Conservation (phyloP, 1,284 basidiomycete species). For the Austropuccinia psidii region DNA sequence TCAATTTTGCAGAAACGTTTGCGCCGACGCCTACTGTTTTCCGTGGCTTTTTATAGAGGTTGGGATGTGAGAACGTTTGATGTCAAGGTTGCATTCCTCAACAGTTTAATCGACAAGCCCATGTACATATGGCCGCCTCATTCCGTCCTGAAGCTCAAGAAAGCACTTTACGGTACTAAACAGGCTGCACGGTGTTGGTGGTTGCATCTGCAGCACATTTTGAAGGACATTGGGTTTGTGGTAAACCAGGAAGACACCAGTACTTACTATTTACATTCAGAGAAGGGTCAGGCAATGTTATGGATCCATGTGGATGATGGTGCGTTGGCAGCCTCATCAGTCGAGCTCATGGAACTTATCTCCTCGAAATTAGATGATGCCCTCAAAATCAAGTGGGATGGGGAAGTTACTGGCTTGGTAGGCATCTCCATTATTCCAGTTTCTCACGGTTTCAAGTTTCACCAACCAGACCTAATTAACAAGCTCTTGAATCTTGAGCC, state of each 20-base stretch:
- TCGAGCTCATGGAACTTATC: not conserved
- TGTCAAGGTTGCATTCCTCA: not conserved
- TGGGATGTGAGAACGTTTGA: not conserved
- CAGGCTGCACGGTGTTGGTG: not conserved
- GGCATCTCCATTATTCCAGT: not conserved
- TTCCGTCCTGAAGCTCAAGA: not conserved
- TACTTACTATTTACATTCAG: not conserved
- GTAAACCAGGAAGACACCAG: not conserved
- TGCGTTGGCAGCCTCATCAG: not conserved
- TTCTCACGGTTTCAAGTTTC: not conserved
- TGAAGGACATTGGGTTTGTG: not conserved
- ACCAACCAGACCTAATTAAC: not conserved
- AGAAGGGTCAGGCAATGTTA: not conserved
- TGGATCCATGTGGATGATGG: slow-evolving; percentile 26
- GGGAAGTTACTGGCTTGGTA: not conserved
- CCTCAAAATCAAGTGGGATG: slow-evolving; percentile 2
- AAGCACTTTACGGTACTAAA: slow-evolving; percentile 3
- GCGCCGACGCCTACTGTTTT: not conserved
- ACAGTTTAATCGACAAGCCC: not conserved
- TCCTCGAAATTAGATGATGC: not conserved
- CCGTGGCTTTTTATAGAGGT: not conserved
- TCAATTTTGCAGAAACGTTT: slow-evolving; percentile 2
- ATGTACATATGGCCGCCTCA: not conserved
- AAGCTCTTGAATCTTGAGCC: not conserved
- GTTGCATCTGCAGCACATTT: not conserved